Evolutionary conservation across 257 asterid species (phyloP).

Genomic region (Euphrasia confusa): DNA sequence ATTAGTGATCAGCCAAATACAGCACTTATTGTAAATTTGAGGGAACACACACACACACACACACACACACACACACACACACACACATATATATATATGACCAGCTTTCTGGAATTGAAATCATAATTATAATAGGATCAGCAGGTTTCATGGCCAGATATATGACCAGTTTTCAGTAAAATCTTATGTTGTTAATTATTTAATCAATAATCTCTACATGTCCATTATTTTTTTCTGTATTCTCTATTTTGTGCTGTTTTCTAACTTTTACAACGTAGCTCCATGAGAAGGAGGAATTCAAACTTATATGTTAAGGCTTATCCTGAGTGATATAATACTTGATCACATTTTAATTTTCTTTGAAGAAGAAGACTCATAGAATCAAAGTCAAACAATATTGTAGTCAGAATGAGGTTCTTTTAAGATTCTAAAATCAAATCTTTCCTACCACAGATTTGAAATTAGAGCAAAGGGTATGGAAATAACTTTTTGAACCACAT

Average conservation of each 20-base stretch:
- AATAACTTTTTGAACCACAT: not conserved
- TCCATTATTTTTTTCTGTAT: constrained; percentile 5
- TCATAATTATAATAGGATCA: not conserved
- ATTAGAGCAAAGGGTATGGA: not conserved
- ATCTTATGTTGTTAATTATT: constrained; percentile 3
- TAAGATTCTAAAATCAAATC: constrained; percentile 4
- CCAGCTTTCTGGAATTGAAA: not conserved
- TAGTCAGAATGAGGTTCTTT: constrained; percentile 10
- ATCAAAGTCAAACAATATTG: constrained; percentile 15
- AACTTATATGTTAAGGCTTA: not conserved
- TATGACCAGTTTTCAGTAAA: not conserved
- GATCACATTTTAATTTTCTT: constrained; percentile 4
- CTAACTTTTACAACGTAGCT: not conserved
- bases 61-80: too few species aligned
- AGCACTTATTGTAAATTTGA: not conserved
- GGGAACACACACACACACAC: too few species aligned
- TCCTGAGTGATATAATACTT: not conserved
- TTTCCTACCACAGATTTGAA: constrained; percentile 20
- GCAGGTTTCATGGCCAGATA: not conserved
- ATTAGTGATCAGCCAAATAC: not conserved
- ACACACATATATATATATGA: too few species aligned
- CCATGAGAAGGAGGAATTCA: not conserved
- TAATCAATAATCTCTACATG: not conserved
- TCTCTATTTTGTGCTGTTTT: constrained; percentile 1
- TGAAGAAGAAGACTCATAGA: constrained; percentile 9